A percentile compares a stretch with the other conserved stretches of the same genome.
Conservation (phyloP, 2,329 filamentous ascomycete genomes). For the Xylariaceae sp. region DNA sequence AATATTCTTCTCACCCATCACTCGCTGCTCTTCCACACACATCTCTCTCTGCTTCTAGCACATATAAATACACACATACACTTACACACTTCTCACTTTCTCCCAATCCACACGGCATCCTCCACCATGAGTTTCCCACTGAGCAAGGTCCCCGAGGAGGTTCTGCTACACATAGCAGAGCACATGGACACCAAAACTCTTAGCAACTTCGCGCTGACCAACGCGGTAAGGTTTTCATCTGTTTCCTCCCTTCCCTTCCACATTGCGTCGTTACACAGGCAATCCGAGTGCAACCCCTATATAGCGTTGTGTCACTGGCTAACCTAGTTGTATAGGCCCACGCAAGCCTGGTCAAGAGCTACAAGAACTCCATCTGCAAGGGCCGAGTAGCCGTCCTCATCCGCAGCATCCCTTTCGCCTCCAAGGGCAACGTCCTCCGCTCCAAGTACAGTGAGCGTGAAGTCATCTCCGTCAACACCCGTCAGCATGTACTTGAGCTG, state of each 20-base stretch:
- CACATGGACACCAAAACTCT: constrained; percentile 18
- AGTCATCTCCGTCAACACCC: constrained; percentile 12
- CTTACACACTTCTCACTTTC: no score
- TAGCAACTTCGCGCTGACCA: constrained; percentile 17
- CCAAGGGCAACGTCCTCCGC: constrained; percentile 20
- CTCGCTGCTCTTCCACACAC: no score
- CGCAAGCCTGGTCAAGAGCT: constrained; percentile 3
- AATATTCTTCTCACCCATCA: no score
- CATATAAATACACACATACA: no score
- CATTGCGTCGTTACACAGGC: no score
- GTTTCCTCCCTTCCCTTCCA: background rate
- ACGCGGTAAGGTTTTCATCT: constrained; percentile 18
- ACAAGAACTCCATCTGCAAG: constrained; percentile 21
- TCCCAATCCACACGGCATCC: no score
- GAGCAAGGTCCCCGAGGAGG: constrained; percentile 18
- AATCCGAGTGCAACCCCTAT: no score
- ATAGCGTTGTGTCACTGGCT: background rate
- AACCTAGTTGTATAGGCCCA: constrained; percentile 8
- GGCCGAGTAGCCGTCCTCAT: constrained; percentile 2
- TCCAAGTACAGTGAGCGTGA: constrained; percentile 16
- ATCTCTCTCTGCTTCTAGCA: no score
- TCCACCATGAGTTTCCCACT: no score
- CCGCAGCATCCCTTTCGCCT: constrained; percentile 5
- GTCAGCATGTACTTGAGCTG: constrained; percentile 19
- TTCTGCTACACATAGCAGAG: constrained; percentile 22